Evolutionary conservation across 176 grass and related monocot species (phyloP), one percentile per base, ranked within the genome.

Genomic region (Juncus inflexus): DNA sequence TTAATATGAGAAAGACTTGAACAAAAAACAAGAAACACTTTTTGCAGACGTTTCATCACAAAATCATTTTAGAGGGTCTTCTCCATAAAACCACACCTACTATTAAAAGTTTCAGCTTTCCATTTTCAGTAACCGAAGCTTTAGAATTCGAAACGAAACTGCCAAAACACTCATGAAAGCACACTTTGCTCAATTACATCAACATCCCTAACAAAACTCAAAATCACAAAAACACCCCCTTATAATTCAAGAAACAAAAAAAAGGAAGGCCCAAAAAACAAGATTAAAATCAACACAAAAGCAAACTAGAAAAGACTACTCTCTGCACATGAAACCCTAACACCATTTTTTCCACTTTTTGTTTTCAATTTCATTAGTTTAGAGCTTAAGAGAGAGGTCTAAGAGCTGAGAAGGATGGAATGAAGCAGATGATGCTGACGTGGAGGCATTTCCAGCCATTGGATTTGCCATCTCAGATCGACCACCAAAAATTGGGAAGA

Each of bases 321-420:
- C 35, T 12, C 35, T 49, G 2, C n/a, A 9, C 15, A 38, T 6
- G 19, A 67, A 16, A 37, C 13, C n/a, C 4, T 28, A 28, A 28
- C 0, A 28, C 19, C 19, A 28, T 28, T 28, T 28, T 28, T 28
- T 28, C 19, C 19, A 28, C 19, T 4, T 40, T 4, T 64, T 52
- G 45, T 55, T 2, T 40, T 55, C n/a, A 37, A 2, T 15, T 55
- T 56, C 7, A 4, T 41, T 28, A 47, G 38, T 47, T 47, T 47
- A 71, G 54, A 71, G 67, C 42, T 71, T 71, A 36, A 71, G 67
- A 59, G 67, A 71, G 3, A 71, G 67, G 35, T 71, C 67, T 12
- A 71, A 57, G 6, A 55, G 54, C 39, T 56, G 52, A 58, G 67
- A 71, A 58, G 67, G 54, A 47, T 59, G 58, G 40, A n/a, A 6